Percentiles rank a stretch among this genome's conserved stretches.
phyloP scores from a whole-genome alignment of 2,329 filamentous ascomycete species.

The Arthrobotrys conoides region DNA sequence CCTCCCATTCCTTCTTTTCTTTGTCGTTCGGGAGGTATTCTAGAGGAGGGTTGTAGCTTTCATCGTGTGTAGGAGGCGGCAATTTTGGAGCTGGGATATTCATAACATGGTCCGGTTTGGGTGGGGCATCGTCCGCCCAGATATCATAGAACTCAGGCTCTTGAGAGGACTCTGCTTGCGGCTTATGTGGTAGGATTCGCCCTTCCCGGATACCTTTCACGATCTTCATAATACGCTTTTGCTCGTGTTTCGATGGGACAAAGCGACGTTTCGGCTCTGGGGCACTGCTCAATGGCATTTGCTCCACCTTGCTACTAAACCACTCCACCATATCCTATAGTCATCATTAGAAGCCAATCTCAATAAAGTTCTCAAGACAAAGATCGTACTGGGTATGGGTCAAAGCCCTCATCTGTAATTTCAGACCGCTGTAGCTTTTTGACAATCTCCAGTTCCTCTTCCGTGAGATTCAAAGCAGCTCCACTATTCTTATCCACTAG shows the following conservation, averaged over 20 bases:
- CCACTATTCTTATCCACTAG: slow-evolving; percentile 94
- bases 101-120: slow-evolving; percentile 85
- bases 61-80: slow-evolving; percentile 90
- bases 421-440: slow-evolving; percentile 91
- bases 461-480: slow-evolving; percentile 87
- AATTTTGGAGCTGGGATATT: slow-evolving; percentile 94
- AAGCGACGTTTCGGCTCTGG: slow-evolving; percentile 97
- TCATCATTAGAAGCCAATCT: not conserved
- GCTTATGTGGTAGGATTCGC: slow-evolving; percentile 89
- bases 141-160: slow-evolving; percentile 85
- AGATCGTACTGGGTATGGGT: slow-evolving; percentile 83
- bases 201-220: slow-evolving; percentile 96
- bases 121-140: slow-evolving; percentile 90
- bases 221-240: slow-evolving; percentile 96
- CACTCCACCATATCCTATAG: slow-evolving; percentile 85
- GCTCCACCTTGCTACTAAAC: slow-evolving; percentile 90
- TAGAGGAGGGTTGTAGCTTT: slow-evolving; percentile 94
- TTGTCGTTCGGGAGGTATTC: slow-evolving; percentile 91
- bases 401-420: slow-evolving; percentile 82
- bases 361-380: not conserved
- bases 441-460: slow-evolving; percentile 89
- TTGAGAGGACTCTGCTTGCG: slow-evolving; percentile 80
- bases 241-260: slow-evolving; percentile 95
- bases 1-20: slow-evolving; percentile 88
- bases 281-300: slow-evolving; percentile 93